A percentile compares a stretch with the other conserved stretches of the same genome.
Evolutionary conservation across 2,329 filamentous ascomycete species (phyloP).

Genomic region (Penicillium corylophilum): DNA sequence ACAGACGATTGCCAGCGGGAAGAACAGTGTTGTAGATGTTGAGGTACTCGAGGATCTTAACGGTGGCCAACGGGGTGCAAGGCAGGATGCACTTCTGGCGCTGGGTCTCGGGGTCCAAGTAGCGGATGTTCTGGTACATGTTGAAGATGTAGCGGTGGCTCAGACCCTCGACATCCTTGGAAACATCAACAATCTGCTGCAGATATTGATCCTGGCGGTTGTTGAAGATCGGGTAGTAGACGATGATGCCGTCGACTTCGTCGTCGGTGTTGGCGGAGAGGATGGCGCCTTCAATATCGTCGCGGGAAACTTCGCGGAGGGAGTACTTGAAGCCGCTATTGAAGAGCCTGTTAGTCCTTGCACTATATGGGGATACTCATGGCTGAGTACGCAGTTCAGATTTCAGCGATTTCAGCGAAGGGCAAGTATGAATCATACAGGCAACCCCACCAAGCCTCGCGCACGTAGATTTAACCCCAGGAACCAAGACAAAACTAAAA

Average conservation of each 20-base stretch:
- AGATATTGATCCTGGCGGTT: conserved; percentile 89
- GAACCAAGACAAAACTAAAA: conserved; percentile 10
- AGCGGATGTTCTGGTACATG: conserved; percentile 99
- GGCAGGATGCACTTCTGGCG: conserved; percentile 90
- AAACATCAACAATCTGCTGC: conserved; percentile 85
- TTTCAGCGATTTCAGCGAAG: conserved; percentile 19
- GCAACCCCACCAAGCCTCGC: conserved; percentile 14
- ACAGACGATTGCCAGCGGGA: conserved; percentile 86
- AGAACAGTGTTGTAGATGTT: conserved; percentile 96
- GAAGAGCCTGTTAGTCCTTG: not conserved
- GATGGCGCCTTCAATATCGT: conserved; percentile 85
- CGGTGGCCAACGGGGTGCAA: conserved; percentile 90
- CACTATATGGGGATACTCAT: not conserved
- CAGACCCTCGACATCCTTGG: conserved; percentile 94
- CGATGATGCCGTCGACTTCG: conserved; percentile 81
- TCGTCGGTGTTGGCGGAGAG: conserved; percentile 78
- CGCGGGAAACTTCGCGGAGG: conserved; percentile 78
- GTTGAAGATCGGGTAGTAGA: conserved; percentile 98
- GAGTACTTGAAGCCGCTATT: conserved; percentile 83
- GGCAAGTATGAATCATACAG: conserved; percentile 25
- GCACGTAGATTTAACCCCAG: conserved; percentile 8
- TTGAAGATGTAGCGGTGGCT: conserved; percentile 95
- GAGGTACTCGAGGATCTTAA: conserved; percentile 95
- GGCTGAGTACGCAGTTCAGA: not conserved
- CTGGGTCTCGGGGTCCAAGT: conserved; percentile 66